Conservation (phyloP, 2,329 filamentous ascomycete genomes). For the Beauveria scarabaeidicola region DNA sequence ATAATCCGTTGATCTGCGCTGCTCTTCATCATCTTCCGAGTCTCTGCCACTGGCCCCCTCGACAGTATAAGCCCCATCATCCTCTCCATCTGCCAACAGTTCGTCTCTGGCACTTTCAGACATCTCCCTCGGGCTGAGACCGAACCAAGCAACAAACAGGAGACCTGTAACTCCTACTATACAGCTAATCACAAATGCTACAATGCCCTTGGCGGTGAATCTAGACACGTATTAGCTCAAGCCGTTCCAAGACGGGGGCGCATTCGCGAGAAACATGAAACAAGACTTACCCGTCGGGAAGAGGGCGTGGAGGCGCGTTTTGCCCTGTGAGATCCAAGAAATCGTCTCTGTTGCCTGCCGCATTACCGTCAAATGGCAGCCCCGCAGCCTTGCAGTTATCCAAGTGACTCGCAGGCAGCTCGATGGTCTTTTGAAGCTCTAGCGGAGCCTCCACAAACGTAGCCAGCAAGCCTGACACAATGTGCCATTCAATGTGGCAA, state of each 20-base stretch:
- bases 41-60: too few species aligned
- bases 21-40: too few species aligned
- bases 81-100: too few species aligned
- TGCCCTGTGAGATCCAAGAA: constrained; percentile 55
- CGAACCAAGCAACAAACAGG: constrained; percentile 58
- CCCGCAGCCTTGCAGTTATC: constrained; percentile 47
- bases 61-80: too few species aligned
- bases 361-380: constrained; percentile 56
- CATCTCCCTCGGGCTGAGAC: constrained; percentile 17
- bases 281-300: constrained; percentile 53
- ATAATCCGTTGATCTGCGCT: too few species aligned
- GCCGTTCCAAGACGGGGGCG: too few species aligned
- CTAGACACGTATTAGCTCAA: constrained; percentile 18
- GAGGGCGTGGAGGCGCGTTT: constrained; percentile 41
- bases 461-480: constrained; percentile 56
- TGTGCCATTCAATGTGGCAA: constrained; percentile 75
- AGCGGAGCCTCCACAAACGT: constrained; percentile 56
- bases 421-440: constrained; percentile 50
- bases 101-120: too few species aligned
- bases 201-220: constrained; percentile 62
- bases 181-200: constrained; percentile 66
- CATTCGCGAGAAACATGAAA: background rate
- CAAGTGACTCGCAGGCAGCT: constrained; percentile 51
- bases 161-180: constrained; percentile 62
- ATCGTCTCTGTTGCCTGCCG: constrained; percentile 60